Base-by-base conservation (phyloP, 2,329 filamentous ascomycete species). In the Furcasterigmium furcatum region DNA sequence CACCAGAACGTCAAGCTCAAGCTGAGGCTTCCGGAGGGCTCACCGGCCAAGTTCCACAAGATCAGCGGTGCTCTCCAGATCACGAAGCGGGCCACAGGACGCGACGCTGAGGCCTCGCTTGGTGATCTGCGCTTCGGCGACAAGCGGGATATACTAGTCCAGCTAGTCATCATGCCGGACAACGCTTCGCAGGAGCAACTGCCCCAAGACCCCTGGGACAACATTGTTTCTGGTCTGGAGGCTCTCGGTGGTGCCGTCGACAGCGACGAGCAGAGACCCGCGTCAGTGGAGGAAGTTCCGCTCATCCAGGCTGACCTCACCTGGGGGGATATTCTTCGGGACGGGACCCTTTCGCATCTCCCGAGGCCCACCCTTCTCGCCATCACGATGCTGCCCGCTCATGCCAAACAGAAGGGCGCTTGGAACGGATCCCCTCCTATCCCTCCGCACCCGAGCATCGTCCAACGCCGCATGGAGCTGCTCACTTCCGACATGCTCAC, bases 401-500 rank as follows among this genome's bases (percentile, higher is more conserved):
- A 41, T 21, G 73, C 76, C 21, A 78, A 77, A 45, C 79, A 79
- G 50, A 84, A 85, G 69, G 86, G 79, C 54, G 80, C 84, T 14
- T 84, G 80, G 80, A 72, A 71, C 38, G 80, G 74, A 54, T 72
- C 77, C 12, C 89, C 91, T 13, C 88, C 91, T 1, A 99, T 99
- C 50, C 94, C 94, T 13, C 92, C 94, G 38, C 94, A 97, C 61
- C 91, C 94, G 5, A 89, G 86, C 51, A 91, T 99, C 48, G 92
- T 99, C 7, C 94, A 99, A 68, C 82, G 94, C 34, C 87, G 94
- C 38, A 99, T 99, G 94, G 94, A 99, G 67, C 76, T 99, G 24
- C 79, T 99, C 44, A 97, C 94, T 3, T 97, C 92, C 2, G 94
- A 99, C 63, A 99, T 99, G 94, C 79, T 99, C 52, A 95, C 90